Percentiles rank a stretch among this genome's conserved stretches.
Evolutionary conservation across 306 rosid genomes (phyloP).

Genomic region (Trifolium dubium): DNA sequence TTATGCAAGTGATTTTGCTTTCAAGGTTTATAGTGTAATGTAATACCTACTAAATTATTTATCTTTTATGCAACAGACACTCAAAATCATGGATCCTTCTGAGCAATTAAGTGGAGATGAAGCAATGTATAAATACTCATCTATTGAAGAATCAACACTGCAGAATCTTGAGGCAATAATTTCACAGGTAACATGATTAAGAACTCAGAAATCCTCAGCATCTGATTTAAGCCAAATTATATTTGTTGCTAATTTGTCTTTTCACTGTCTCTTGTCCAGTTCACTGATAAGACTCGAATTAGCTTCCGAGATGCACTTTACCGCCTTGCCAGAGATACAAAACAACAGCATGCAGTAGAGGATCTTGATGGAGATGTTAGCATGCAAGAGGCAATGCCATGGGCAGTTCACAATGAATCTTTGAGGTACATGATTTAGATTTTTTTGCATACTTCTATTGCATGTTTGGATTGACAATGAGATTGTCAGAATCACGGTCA

Average conservation of each 20-base stretch:
- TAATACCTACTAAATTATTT: slow-evolving; percentile 14
- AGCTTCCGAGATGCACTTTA: slow-evolving; percentile 76
- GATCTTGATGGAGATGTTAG: slow-evolving; percentile 42
- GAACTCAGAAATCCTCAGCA: slow-evolving; percentile 4
- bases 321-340: slow-evolving; percentile 74
- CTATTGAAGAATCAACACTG: slow-evolving; percentile 62
- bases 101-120: slow-evolving; percentile 45
- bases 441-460: background rate
- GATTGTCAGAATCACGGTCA: background rate
- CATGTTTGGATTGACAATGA: background rate
- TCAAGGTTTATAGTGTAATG: slow-evolving; percentile 21
- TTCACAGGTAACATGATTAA: slow-evolving; percentile 54
- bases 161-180: slow-evolving; percentile 63
- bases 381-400: slow-evolving; percentile 36
- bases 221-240: background rate
- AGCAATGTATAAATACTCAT: slow-evolving; percentile 43
- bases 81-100: slow-evolving; percentile 38
- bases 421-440: slow-evolving; percentile 51
- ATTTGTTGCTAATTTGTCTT: slow-evolving; percentile 34
- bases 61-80: slow-evolving; percentile 35
- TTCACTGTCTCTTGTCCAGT: slow-evolving; percentile 43
- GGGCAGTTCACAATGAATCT: slow-evolving; percentile 40
- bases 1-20: slow-evolving; percentile 13
- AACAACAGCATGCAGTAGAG: slow-evolving; percentile 37
- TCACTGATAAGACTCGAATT: slow-evolving; percentile 63